Conservation (phyloP, 2,329 filamentous ascomycete genomes). For the Neonectria hederae region DNA sequence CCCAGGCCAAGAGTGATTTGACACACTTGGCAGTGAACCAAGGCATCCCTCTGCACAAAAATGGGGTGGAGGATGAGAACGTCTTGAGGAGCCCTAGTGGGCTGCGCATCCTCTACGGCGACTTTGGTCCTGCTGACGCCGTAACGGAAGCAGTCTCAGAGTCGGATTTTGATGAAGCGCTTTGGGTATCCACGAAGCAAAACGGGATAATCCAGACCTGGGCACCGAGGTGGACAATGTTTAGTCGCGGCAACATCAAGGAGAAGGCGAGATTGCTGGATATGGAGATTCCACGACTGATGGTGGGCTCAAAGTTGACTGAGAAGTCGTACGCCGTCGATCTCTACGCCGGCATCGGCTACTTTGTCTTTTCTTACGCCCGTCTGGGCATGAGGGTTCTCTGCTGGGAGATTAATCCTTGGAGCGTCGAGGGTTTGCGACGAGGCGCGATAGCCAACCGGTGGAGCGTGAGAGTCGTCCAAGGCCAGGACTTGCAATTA, state of each 20-base stretch:
- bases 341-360: conserved; percentile 92
- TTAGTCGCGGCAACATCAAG: conserved; percentile 87
- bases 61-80: conserved; percentile 62
- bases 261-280: conserved; percentile 83
- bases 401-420: conserved; percentile 91
- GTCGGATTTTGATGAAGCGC: conserved; percentile 70
- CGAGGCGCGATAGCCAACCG: conserved; percentile 77
- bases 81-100: conserved; percentile 77
- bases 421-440: conserved; percentile 84
- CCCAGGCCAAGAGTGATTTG: conserved; percentile 51
- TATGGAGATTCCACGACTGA: conserved; percentile 48
- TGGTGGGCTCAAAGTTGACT: background rate
- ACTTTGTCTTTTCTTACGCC: conserved; percentile 89
- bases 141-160: conserved; percentile 43
- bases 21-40: conserved; percentile 70
- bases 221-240: conserved; percentile 94
- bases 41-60: conserved; percentile 63
- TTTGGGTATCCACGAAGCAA: conserved; percentile 84
- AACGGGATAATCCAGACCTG: conserved; percentile 85
- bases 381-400: conserved; percentile 76
- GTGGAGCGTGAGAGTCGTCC: conserved; percentile 69
- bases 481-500: conserved; percentile 49
- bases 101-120: conserved; percentile 75
- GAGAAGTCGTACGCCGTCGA: conserved; percentile 70
- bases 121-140: conserved; percentile 70